phyloP scores from a whole-genome alignment of 768 basidiomycete species.

The Leccinum ochraceum region DNA sequence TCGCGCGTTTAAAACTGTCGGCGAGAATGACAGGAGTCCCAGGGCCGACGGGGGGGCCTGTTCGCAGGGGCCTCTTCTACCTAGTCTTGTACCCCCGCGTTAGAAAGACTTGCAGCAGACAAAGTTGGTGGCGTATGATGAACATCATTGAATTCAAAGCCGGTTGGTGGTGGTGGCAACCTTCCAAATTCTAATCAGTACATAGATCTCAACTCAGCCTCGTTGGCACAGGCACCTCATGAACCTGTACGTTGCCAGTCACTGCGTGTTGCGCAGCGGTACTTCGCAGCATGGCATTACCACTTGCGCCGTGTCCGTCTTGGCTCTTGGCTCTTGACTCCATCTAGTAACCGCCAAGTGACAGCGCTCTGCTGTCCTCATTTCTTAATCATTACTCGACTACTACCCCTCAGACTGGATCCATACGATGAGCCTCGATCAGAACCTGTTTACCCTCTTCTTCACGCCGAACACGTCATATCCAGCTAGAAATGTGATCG shows the following conservation, averaged over 20 bases:
- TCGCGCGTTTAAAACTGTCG: no score
- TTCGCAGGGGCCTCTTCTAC: no score
- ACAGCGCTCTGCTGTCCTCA: background rate
- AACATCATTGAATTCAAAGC: no score
- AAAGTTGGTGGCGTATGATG: no score
- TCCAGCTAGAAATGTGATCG: constrained; percentile 51
- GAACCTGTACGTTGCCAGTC: no score
- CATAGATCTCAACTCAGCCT: background rate
- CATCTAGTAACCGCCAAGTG: background rate
- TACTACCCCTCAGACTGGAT: background rate
- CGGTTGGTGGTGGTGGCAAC: no score
- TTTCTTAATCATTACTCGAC: background rate
- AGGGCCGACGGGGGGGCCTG: no score
- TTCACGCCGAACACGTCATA: constrained; percentile 60
- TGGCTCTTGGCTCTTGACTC: background rate
- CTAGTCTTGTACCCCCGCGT: no score
- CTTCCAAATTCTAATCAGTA: no score
- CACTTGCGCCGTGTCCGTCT: background rate
- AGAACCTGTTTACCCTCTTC: constrained; percentile 81
- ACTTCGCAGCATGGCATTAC: background rate
- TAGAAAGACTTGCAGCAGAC: no score
- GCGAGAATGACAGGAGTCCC: no score
- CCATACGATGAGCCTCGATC: constrained; percentile 70
- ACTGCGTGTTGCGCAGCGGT: background rate
- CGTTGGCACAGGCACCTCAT: background rate